Base-by-base conservation (phyloP, 805 yeast genomes). In the Hanseniaspora singularis region DNA sequence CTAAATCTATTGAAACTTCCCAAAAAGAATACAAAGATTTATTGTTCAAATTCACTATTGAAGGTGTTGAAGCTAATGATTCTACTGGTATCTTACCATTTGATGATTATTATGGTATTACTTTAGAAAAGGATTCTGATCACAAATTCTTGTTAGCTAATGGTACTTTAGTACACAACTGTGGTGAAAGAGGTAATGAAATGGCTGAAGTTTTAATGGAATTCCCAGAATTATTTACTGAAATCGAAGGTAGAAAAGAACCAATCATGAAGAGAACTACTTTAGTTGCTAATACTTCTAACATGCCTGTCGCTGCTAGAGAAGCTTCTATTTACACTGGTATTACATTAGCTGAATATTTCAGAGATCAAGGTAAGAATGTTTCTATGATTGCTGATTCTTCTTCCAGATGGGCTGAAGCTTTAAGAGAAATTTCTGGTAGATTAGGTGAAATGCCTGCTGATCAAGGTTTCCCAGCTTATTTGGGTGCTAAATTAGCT, bases 401-500 rank as follows among this genome's bases (percentile, higher is more conserved):
- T 5, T 89, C 97, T 28, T 88, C 96, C 27, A 88, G 99, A 75
- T 92, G 99, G 99, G 99, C 99, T 38, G 99, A 92, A 73, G 99
- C 99, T 52, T 76, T 92, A 64, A 88, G 99, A 81, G 99, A 92
- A 76, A 82, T 92, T 65, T 88, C 97, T 45, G 99, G 99, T 77
- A 94, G 99, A 77, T 74, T 92, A 66, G 99, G 98, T 70, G 99
- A 92, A 74, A 92, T 92, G 99, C 99, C 99, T 64, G 99, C 99
- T 52, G 99, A 92, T 70, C 98, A 94, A 74, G 99, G 99, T 74
- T 92, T 88, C 92, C 99, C 99, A 52, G 99, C 99, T 44, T 92
- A 92, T 66, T 74, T 92, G 65, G 98, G 98, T 72, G 96, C 99
- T 45, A 92, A 92, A 65, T 76, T 92, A 60, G 97, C 99, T 49